Evolutionary conservation across 768 basidiomycete genomes (phyloP).

Genomic region (Naganishia vishniacii): DNA sequence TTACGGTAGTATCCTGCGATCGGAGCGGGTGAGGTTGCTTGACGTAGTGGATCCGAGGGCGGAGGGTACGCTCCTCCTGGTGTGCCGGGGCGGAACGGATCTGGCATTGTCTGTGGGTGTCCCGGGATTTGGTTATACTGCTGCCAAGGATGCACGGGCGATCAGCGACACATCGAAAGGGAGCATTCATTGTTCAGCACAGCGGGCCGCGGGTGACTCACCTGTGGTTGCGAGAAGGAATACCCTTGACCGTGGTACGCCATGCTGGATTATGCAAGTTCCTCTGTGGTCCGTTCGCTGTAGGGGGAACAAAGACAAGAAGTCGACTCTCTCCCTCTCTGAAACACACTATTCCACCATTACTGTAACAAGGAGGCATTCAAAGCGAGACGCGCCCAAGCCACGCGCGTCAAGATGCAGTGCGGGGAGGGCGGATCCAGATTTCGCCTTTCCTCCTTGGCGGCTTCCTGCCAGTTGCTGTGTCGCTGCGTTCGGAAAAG

Average conservation of each 20-base stretch:
- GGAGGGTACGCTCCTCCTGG: background rate
- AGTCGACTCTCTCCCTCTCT: background rate
- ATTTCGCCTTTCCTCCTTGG: too few species aligned
- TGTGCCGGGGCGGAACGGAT: background rate
- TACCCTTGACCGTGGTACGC: slow-evolving; percentile 12
- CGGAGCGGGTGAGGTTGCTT: background rate
- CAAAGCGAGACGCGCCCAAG: too few species aligned
- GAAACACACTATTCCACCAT: too few species aligned
- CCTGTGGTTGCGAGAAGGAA: background rate
- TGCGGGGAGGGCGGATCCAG: too few species aligned
- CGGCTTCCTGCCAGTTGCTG: too few species aligned
- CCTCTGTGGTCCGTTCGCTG: background rate
- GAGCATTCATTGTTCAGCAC: background rate
- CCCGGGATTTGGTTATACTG: background rate
- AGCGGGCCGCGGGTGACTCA: background rate
- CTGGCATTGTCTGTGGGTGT: slow-evolving; percentile 7
- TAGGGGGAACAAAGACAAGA: background rate
- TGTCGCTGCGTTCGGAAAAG: too few species aligned
- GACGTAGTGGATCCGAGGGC: background rate
- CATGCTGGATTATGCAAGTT: background rate
- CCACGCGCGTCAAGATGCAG: too few species aligned
- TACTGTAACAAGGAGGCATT: too few species aligned
- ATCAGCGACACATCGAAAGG: background rate
- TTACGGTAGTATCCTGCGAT: slow-evolving; percentile 12
- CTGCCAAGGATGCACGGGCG: background rate